phyloP scores from a whole-genome alignment of 108 stramenopile genomes.

The Seminavis robusta region DNA sequence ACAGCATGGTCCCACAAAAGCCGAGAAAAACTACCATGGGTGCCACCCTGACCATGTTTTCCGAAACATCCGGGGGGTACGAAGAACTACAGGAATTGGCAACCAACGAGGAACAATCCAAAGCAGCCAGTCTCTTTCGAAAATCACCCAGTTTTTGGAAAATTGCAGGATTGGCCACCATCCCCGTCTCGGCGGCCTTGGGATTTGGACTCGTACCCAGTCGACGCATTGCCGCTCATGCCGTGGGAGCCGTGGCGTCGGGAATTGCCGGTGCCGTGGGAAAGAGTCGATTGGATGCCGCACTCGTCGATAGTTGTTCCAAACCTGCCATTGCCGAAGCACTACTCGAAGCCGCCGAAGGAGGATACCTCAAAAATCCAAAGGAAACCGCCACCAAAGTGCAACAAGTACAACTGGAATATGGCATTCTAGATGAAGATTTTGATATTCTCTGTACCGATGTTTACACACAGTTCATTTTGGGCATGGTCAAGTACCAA shows the following conservation, averaged over 20 bases:
- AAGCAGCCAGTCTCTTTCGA: slow-evolving; percentile 32
- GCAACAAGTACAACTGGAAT: slow-evolving; percentile 24
- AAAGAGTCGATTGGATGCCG: slow-evolving; percentile 37
- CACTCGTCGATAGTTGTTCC: slow-evolving; percentile 35
- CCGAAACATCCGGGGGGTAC: slow-evolving; percentile 41
- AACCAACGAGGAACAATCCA: slow-evolving; percentile 16
- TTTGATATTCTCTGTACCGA: slow-evolving; percentile 59
- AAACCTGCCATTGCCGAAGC: slow-evolving; percentile 57
- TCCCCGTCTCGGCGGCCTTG: slow-evolving; percentile 50
- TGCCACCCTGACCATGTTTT: slow-evolving; percentile 16
- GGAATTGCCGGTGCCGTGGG: slow-evolving; percentile 55
- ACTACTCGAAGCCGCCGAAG: slow-evolving; percentile 40
- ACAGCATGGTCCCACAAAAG: too few species aligned
- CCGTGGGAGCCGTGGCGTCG: slow-evolving; percentile 45
- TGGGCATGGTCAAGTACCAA: slow-evolving; percentile 73
- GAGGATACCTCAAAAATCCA: slow-evolving; percentile 41
- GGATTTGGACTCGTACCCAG: slow-evolving; percentile 46
- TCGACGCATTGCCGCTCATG: slow-evolving; percentile 40
- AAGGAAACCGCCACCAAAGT: slow-evolving; percentile 18
- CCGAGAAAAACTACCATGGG: too few species aligned
- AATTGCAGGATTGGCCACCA: slow-evolving; percentile 40
- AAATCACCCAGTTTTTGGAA: slow-evolving; percentile 45
- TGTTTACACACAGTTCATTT: slow-evolving; percentile 60
- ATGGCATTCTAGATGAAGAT: slow-evolving; percentile 46
- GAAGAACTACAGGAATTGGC: slow-evolving; percentile 48